These are phyloP conservation scores for Boletus reticulatus DNA, from an alignment of 768 basidiomycete genomes.

Conservation along the genomic window DNA sequence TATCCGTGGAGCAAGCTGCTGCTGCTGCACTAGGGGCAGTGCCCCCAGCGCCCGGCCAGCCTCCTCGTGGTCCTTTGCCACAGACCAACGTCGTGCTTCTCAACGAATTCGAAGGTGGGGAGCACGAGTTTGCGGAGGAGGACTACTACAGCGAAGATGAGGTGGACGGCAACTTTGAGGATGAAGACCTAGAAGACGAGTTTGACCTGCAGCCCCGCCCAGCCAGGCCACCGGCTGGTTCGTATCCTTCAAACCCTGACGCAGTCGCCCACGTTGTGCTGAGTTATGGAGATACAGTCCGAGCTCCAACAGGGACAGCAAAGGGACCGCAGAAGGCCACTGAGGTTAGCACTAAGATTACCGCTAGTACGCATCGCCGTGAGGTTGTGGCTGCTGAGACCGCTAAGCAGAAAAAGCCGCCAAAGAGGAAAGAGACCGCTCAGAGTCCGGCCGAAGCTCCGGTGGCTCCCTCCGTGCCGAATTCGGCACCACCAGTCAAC, in stretches of 20 bases:
- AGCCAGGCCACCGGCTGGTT: slow-evolving; percentile 17
- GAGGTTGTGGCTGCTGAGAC: slow-evolving; percentile 7
- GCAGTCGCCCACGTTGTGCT: slow-evolving; percentile 39
- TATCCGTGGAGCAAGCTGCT: slow-evolving; percentile 49
- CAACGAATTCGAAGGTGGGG: slow-evolving; percentile 37
- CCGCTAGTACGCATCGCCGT: slow-evolving; percentile 17
- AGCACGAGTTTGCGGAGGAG: slow-evolving; percentile 39
- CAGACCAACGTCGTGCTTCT: slow-evolving; percentile 38
- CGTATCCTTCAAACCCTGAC: slow-evolving; percentile 20
- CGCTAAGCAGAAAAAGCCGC: slow-evolving; percentile 38
- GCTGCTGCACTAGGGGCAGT: slow-evolving; percentile 33
- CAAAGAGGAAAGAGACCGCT: slow-evolving; percentile 41
- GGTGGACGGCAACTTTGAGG: slow-evolving; percentile 41
- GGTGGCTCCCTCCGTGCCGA: slow-evolving; percentile 28
- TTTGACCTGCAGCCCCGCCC: slow-evolving; percentile 28
- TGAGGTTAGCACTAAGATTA: slow-evolving; percentile 31
- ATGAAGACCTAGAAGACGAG: slow-evolving; percentile 34
- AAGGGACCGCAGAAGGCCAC: slow-evolving; percentile 8
- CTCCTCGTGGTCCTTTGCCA: slow-evolving; percentile 32
- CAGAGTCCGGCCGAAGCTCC: slow-evolving; percentile 23
- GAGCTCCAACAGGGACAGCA: slow-evolving; percentile 2
- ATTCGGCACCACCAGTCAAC: slow-evolving; percentile 22
- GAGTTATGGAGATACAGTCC: slow-evolving; percentile 37
- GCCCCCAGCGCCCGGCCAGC: slow-evolving; percentile 30
- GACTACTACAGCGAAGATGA: slow-evolving; percentile 49